Conservation (phyloP, 768 basidiomycete species). For the Suillus tomentosus region DNA sequence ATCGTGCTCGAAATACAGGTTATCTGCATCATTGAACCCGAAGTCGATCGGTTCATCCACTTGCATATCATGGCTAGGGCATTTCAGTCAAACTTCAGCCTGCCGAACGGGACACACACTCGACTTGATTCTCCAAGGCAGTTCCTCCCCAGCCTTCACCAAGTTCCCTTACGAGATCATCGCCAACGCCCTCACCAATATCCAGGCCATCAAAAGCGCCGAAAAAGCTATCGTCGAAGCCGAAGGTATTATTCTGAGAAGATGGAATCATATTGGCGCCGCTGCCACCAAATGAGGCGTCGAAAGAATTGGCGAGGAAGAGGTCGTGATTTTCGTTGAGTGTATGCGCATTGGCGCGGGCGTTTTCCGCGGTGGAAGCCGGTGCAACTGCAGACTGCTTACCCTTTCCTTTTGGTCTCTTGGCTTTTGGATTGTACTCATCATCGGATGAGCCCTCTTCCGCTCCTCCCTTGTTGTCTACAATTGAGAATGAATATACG, state of each 20-base stretch:
- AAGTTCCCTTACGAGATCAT: slow-evolving; percentile 74
- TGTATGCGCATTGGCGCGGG: slow-evolving; percentile 58
- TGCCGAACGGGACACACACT: slow-evolving; percentile 19
- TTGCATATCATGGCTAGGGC: background rate
- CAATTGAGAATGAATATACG: background rate
- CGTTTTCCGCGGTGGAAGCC: slow-evolving; percentile 41
- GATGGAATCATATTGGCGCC: slow-evolving; percentile 46
- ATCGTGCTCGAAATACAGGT: background rate
- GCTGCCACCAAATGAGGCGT: slow-evolving; percentile 53
- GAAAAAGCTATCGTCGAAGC: slow-evolving; percentile 56
- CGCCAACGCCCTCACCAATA: slow-evolving; percentile 61
- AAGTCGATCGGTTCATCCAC: slow-evolving; percentile 18
- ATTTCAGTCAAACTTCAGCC: background rate
- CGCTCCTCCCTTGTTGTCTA: slow-evolving; percentile 13
- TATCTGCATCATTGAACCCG: slow-evolving; percentile 14
- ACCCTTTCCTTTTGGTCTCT: slow-evolving; percentile 30
- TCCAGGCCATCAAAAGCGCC: slow-evolving; percentile 55
- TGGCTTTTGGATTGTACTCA: slow-evolving; percentile 49
- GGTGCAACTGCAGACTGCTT: slow-evolving; percentile 26
- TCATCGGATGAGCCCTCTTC: slow-evolving; percentile 43
- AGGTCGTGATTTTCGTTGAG: slow-evolving; percentile 73
- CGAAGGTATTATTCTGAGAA: slow-evolving; percentile 54
- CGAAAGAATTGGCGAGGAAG: slow-evolving; percentile 66
- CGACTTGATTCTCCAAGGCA: slow-evolving; percentile 23
- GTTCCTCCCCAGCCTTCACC: slow-evolving; percentile 68